phyloP scores from a whole-genome alignment of 495 filamentous ascomycete genomes.

The Mytilinidion resinicola region DNA sequence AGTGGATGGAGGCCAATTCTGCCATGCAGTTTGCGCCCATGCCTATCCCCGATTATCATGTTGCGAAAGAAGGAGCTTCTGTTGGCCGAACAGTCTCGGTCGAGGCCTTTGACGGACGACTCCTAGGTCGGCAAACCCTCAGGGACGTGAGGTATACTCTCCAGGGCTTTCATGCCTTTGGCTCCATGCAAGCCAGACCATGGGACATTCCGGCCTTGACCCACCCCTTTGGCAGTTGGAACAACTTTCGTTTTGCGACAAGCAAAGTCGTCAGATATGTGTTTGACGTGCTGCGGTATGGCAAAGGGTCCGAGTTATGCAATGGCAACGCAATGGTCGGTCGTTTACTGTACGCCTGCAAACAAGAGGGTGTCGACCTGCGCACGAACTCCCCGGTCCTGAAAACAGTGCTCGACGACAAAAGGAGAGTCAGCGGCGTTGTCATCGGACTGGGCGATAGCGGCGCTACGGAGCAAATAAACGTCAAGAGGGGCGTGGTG shows the following conservation, averaged over 20 bases:
- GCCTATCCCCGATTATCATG: conserved; percentile 27
- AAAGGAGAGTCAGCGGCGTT: not conserved
- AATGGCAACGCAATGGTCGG: conserved; percentile 13
- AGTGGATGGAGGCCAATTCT: conserved; percentile 15
- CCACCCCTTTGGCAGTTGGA: not conserved
- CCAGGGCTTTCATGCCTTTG: not conserved
- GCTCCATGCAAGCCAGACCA: not conserved
- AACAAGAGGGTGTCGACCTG: not conserved
- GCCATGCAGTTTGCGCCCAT: conserved; percentile 7
- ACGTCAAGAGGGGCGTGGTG: conserved; percentile 21
- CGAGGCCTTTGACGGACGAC: conserved; percentile 22
- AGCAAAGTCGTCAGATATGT: not conserved
- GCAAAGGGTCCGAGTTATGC: not conserved
- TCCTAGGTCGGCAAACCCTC: conserved; percentile 11
- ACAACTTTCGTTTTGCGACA: not conserved
- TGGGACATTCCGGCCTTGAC: not conserved
- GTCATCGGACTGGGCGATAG: conserved; percentile 9
- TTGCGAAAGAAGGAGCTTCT: conserved; percentile 4
- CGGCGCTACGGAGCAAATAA: conserved; percentile 10
- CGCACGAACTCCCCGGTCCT: not conserved
- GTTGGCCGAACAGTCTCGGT: conserved; percentile 22
- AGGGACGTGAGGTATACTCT: not conserved
- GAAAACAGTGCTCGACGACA: conserved; percentile 4
- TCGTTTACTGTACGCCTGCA: conserved; percentile 19
- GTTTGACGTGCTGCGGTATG: not conserved